Evolutionary conservation across 2,329 filamentous ascomycete species (phyloP).

Genomic region (Aspergillus hiratsukae): DNA sequence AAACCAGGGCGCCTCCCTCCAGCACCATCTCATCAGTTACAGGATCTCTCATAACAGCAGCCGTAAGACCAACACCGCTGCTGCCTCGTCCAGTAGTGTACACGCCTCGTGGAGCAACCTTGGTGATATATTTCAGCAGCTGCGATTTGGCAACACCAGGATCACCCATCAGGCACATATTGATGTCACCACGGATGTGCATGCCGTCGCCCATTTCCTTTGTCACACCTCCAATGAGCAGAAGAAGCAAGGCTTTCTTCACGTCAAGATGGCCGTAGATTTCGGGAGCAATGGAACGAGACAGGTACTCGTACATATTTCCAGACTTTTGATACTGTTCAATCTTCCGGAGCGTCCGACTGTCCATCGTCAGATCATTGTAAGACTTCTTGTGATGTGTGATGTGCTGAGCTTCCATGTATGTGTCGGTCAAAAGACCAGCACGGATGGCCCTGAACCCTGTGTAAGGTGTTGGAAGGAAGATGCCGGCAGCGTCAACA

Average conservation of each 20-base stretch:
- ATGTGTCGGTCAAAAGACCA: conserved; percentile 94
- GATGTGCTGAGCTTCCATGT: conserved; percentile 89
- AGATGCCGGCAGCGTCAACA: conserved; percentile 90
- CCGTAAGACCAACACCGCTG: conserved; percentile 75
- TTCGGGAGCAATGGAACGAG: conserved; percentile 93
- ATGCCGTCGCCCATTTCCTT: conserved; percentile 98
- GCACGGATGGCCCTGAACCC: conserved; percentile 96
- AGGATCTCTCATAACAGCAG: conserved; percentile 74
- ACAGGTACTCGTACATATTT: conserved; percentile 91
- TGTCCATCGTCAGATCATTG: conserved; percentile 82
- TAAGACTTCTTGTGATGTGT: conserved; percentile 98
- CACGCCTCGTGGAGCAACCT: conserved; percentile 89
- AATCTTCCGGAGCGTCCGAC: conserved; percentile 74
- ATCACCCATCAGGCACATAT: conserved; percentile 98
- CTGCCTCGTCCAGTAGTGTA: conserved; percentile 80
- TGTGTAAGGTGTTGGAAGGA: conserved; percentile 96
- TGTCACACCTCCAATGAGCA: conserved; percentile 91
- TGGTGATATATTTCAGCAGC: conserved; percentile 95
- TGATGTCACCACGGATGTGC: conserved; percentile 98
- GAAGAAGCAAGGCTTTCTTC: conserved; percentile 93
- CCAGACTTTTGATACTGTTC: conserved; percentile 79
- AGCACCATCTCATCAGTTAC: conserved; percentile 76
- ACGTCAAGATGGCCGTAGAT: conserved; percentile 96
- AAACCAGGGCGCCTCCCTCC: conserved; percentile 72
- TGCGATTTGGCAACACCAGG: conserved; percentile 99